Base-by-base conservation (phyloP, 192 early-diverging fungal species). In the Coemansia sp. region DNA sequence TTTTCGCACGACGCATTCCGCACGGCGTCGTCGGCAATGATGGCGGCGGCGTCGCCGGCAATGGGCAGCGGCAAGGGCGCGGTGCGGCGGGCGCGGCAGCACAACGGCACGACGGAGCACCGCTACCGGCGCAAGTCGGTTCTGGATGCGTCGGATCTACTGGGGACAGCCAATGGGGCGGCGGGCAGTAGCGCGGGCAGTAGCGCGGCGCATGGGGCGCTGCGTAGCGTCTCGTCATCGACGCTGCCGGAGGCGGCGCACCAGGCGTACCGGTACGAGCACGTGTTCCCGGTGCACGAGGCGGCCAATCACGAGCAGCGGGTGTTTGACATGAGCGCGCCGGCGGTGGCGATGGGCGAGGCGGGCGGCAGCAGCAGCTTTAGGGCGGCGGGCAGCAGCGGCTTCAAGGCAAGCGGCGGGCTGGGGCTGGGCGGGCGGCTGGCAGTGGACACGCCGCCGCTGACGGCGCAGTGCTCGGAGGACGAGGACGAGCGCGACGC, bases 121-220 rank as follows among this genome's bases (percentile, higher is more conserved):
- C 66, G 66, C 41, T 76, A 76, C 62, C 73, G 73, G 2, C 73
- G 73, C 66, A 69, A 65, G 62, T 76, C 73, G 0, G 73, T 69
- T 14, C 50, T 69, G 17, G 58, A 65, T 28, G 40, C 66, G 6
- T 45, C 73, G 5, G 73, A 60, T 23, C 8, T 42, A 10, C 50
- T 40, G 36, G 40, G 31, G 25, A 50, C 25, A n/a, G 28, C n/a
- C n/a, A n/a, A 21, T 25, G 29, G 14, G 10, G 43, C 39, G 28
- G 42, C 60, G 28, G 40, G 50, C 60, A 46, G 47, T 40, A 68
- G 44, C 44, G 39, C 34, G 26, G 32, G 50, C 50, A 42, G 38
- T 41, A 60, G 38, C 3, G 17, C 23, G 20, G 43, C 40, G 40
- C 39, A 54, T 38, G 39, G 50, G 20, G 50, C 32, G 12, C 42